phyloP scores from a whole-genome alignment of 345 rosid genomes.

The Atalantia buxifolia region DNA sequence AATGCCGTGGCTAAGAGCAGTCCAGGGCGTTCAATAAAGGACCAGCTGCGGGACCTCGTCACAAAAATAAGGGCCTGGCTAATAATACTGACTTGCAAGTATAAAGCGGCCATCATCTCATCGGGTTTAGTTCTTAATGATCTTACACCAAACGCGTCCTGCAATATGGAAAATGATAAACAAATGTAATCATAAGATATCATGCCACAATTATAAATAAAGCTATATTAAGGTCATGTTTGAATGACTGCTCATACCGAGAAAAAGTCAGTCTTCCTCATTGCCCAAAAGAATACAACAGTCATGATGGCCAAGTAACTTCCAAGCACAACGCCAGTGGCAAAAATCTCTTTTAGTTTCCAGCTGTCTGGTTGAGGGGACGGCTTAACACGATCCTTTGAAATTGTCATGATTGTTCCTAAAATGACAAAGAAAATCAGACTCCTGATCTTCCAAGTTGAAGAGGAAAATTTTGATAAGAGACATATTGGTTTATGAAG shows the following conservation, averaged over 20 bases:
- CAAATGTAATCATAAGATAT: constrained; percentile 2
- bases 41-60: constrained; percentile 91
- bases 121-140: constrained; percentile 20
- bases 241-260: constrained; percentile 40
- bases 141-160: constrained; percentile 64
- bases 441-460: not conserved
- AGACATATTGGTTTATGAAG: not conserved
- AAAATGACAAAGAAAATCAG: constrained; percentile 1
- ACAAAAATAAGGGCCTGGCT: constrained; percentile 92
- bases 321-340: constrained; percentile 81
- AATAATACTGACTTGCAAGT: constrained; percentile 83
- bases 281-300: constrained; percentile 75
- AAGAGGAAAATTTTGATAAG: not conserved
- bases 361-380: constrained; percentile 91
- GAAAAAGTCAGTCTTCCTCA: constrained; percentile 70
- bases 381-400: constrained; percentile 84
- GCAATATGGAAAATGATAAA: constrained; percentile 8
- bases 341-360: constrained; percentile 81
- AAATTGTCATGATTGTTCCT: constrained; percentile 95
- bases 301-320: constrained; percentile 84
- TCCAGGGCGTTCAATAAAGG: constrained; percentile 75
- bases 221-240: not conserved
- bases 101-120: constrained; percentile 78
- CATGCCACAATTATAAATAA: not conserved
- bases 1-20: constrained; percentile 60